Evolutionary conservation across 192 early-diverging fungal species (phyloP).

Genomic region (Backusella macrospora): DNA sequence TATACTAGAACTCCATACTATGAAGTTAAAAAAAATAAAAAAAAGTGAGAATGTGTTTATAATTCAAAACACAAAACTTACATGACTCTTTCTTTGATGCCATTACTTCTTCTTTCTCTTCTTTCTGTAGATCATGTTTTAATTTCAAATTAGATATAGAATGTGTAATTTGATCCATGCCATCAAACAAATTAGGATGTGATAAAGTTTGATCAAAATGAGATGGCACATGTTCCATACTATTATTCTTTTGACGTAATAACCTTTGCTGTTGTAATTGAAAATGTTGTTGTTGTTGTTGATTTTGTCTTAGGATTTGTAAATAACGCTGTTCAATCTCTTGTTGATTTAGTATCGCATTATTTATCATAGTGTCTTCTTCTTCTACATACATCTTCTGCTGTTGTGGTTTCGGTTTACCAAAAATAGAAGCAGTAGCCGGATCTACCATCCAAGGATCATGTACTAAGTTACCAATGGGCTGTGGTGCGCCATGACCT

Average conservation of each 20-base stretch:
- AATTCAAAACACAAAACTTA: too few species aligned
- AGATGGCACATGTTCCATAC: background rate
- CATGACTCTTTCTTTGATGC: background rate
- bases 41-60: too few species aligned
- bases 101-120: background rate
- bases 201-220: constrained; percentile 4
- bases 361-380: too few species aligned
- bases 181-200: background rate
- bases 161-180: background rate
- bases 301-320: constrained; percentile 41
- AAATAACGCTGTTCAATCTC: constrained; percentile 46
- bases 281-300: constrained; percentile 35
- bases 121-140: constrained; percentile 19
- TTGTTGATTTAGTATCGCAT: background rate
- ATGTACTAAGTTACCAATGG: too few species aligned
- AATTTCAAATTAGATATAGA: constrained; percentile 4
- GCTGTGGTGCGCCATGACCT: too few species aligned
- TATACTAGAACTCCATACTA: background rate
- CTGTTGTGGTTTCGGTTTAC: background rate
- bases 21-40: background rate
- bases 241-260: background rate
- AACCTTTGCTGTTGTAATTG: constrained; percentile 29
- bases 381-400: constrained; percentile 1
- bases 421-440: too few species aligned
- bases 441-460: too few species aligned